These are phyloP conservation scores for Sapria himalayana DNA, from an alignment of 345 rosid genomes.

Conservation along the genomic window DNA sequence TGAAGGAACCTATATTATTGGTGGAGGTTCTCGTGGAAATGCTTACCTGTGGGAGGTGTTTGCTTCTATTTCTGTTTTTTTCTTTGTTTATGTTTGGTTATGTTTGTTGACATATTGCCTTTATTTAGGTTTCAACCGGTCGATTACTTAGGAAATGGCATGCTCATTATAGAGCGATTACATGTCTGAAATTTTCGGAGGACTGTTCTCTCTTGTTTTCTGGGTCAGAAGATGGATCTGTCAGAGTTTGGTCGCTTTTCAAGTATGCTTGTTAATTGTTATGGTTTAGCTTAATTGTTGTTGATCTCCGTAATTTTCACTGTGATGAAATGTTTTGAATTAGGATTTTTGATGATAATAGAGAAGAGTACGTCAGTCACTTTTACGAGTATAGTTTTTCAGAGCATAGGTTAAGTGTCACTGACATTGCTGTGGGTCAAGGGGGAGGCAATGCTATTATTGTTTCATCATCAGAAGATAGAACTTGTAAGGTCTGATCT, in stretches of 20 bases:
- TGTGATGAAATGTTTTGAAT: background rate
- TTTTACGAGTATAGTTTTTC: slow-evolving; percentile 35
- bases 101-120: background rate
- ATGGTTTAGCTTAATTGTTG: background rate
- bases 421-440: slow-evolving; percentile 41
- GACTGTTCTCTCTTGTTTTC: slow-evolving; percentile 63
- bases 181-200: slow-evolving; percentile 53
- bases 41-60: slow-evolving; percentile 71
- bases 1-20: slow-evolving; percentile 59
- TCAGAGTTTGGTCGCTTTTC: slow-evolving; percentile 71
- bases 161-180: slow-evolving; percentile 51
- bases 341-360: slow-evolving; percentile 57
- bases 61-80: background rate
- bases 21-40: slow-evolving; percentile 59
- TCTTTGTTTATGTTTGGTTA: background rate
- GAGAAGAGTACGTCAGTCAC: slow-evolving; percentile 28
- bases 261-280: slow-evolving; percentile 15
- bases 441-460: slow-evolving; percentile 54
- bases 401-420: slow-evolving; percentile 35
- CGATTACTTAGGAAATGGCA: slow-evolving; percentile 65
- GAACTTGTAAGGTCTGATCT: slow-evolving; percentile 56
- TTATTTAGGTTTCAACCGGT: slow-evolving; percentile 46
- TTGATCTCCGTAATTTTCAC: background rate
- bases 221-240: slow-evolving; percentile 61
- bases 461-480: slow-evolving; percentile 70